Evolutionary conservation across 768 basidiomycete genomes (phyloP).

Genomic region (Mycena crocata): DNA sequence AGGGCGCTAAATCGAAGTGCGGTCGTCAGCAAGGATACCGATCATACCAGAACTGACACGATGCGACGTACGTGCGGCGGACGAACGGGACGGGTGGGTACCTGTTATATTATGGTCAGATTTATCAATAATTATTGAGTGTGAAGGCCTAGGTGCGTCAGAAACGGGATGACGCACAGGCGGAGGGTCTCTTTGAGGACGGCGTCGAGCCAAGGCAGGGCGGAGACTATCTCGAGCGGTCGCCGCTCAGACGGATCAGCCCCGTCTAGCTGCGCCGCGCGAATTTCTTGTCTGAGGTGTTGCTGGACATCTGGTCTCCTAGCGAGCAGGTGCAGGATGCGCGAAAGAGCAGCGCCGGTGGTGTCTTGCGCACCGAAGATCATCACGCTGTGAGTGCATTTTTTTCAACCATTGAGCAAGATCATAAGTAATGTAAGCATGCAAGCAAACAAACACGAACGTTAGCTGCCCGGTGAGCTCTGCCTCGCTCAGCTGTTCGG

Average conservation of each 20-base stretch:
- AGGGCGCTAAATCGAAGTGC: constrained; percentile 46
- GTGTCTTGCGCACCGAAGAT: constrained; percentile 66
- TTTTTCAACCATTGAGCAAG: neutral
- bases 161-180: constrained; percentile 42
- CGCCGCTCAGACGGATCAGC: constrained; percentile 37
- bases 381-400: constrained; percentile 49
- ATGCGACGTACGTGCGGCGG: constrained; percentile 53
- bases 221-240: constrained; percentile 50
- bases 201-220: constrained; percentile 56
- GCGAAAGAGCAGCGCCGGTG: constrained; percentile 57
- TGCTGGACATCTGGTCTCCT: constrained; percentile 52
- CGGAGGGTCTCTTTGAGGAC: constrained; percentile 61
- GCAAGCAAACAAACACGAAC: constrained; percentile 42
- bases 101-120: constrained; percentile 35
- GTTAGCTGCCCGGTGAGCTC: constrained; percentile 64
- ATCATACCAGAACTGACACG: neutral
- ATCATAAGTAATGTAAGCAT: too few relatives aligned
- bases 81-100: constrained; percentile 62
- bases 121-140: neutral
- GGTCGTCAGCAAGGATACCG: neutral
- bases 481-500: constrained; percentile 53
- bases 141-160: too few relatives aligned
- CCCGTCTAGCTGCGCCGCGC: constrained; percentile 37
- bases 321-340: constrained; percentile 54
- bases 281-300: constrained; percentile 51